Base-by-base conservation (phyloP, 1,139 yeast genomes). In the Saccharomyces hybrid region DNA sequence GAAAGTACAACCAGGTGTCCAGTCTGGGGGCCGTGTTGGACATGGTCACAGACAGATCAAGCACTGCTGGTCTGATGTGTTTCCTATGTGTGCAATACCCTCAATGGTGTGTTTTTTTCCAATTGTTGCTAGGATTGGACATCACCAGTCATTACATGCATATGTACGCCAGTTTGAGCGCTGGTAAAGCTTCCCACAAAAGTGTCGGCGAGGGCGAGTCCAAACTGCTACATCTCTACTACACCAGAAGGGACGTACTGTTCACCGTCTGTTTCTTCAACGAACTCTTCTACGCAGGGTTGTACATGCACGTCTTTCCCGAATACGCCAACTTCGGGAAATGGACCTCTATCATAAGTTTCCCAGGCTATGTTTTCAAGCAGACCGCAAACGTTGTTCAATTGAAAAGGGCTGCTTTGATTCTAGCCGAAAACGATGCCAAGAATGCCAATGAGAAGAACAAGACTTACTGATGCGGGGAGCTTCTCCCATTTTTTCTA, bases 11-110 rank as follows among this genome's bases (percentile, higher is more conserved):
- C 68, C 99, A 95, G 71, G 88, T 96, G 14, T 88, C 97, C 41
- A 80, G 82, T 61, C 89, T 90, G 64, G 99, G 99, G 38, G 98
- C 99, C 13, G 96, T 95, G 23, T 78, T 95, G 64, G 99, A 95
- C 72, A 95, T 95, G 99, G 98, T 95, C 41, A 93, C 99, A 28
- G 99, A 95, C 69, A 79, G 99, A 68, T 93, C 98, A 69, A 93
- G 99, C 28, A 95, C 99, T 0, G 82, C 96, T 13, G 87, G 96
- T 25, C 78, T 95, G 65, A 84, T 90, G 62, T 90, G 96, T 69
- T 93, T 82, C 71, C 77, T 95, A 57, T 82, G 95, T 63, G 84
- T 88, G 47, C 77, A 88, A 52, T 91, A 88, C 67, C 98, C 98
- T 9, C 61, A 73, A 61, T 81, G 78, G 51, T 58, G 71, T 34